These are phyloP conservation scores for Ceratobasidium sp. DNA, from an alignment of 1,284 basidiomycete genomes.

Conservation along the genomic window DNA sequence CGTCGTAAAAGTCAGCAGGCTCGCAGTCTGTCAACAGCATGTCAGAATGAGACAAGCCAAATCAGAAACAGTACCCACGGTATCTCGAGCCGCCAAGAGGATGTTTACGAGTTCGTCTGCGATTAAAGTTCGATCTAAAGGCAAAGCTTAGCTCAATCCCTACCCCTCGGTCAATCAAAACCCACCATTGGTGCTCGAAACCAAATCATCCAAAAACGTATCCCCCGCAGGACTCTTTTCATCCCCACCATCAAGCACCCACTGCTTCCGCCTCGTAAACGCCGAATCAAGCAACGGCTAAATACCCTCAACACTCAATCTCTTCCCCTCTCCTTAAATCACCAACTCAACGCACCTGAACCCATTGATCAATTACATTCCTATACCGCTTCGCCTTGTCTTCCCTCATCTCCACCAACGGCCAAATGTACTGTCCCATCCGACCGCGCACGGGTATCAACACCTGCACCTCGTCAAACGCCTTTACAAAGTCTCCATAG, in stretches of 20 bases:
- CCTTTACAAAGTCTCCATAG: conserved; percentile 45
- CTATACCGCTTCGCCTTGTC: conserved; percentile 4
- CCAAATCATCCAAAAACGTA: conserved; percentile 53
- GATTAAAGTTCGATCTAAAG: conserved; percentile 53
- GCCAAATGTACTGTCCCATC: conserved; percentile 7
- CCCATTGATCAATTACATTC: neutral
- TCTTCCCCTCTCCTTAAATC: neutral
- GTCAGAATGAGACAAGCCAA: neutral
- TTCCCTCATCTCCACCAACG: neutral
- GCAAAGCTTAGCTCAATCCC: neutral
- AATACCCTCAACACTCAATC: neutral
- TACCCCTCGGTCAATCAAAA: neutral
- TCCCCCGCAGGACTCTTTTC: conserved; percentile 22
- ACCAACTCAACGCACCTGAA: neutral
- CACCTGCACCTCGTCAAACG: conserved; percentile 46
- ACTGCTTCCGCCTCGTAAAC: conserved; percentile 10
- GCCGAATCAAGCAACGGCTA: conserved; percentile 16
- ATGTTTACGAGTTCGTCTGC: conserved; percentile 57
- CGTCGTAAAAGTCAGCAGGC: conserved; percentile 12
- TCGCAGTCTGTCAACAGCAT: conserved; percentile 23
- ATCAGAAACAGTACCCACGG: conserved; percentile 50
- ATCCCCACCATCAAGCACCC: conserved; percentile 12
- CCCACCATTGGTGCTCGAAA: conserved; percentile 53
- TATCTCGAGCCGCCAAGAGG: conserved; percentile 56
- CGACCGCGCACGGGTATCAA: conserved; percentile 11